Evolutionary conservation across 1,284 basidiomycete genomes (phyloP), one percentile per base, ranked within the genome.

Genomic region (Earliella scabrosa): DNA sequence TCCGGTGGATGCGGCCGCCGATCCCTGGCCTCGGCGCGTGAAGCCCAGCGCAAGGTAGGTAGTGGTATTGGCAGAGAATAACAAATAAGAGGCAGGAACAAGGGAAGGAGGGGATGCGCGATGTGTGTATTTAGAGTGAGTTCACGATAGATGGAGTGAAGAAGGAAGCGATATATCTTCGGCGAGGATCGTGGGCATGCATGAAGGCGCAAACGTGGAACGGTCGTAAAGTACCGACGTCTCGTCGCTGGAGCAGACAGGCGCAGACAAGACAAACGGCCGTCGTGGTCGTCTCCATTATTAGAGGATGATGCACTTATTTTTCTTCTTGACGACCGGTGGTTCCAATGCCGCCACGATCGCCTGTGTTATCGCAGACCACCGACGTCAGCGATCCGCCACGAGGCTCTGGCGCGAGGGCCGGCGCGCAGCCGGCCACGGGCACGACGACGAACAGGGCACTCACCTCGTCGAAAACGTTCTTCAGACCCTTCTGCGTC

Each of bases 401-500:
- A 38, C 36, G 18, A 18, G 16, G 36, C 14, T n/a, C 16, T n/a
- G 18, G 16, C 16, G 36, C 16, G 16, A 18, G 16, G 16, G 16
- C 16, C 16, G 18, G 36, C 11, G 36, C 18, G 36, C 36, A n/a
- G 18, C 36, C 29, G 29, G 36, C 36, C 14, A n/a, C 36, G 18
- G 36, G 36, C 32, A 10, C 11, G 13, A 54, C 21, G 9, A 24
- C 40, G 18, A 31, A 40, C 6, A n/a, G n/a, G 20, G 23, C 9
- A 80, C 87, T 72, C 73, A 93, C 94, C 90, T 99, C 97, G 75
- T 99, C 97, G 75, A 99, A 99, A 58, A 99, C 97, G 74, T 98
- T 98, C 91, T 99, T 99, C 75, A 99, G 78, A 8, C 97, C 97
- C 82, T 96, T 95, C 84, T 99, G 97, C 65, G 97, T 99, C 77